These are phyloP conservation scores for Xylariaceae sp. DNA, from an alignment of 2,329 filamentous ascomycete species.

Conservation along the genomic window DNA sequence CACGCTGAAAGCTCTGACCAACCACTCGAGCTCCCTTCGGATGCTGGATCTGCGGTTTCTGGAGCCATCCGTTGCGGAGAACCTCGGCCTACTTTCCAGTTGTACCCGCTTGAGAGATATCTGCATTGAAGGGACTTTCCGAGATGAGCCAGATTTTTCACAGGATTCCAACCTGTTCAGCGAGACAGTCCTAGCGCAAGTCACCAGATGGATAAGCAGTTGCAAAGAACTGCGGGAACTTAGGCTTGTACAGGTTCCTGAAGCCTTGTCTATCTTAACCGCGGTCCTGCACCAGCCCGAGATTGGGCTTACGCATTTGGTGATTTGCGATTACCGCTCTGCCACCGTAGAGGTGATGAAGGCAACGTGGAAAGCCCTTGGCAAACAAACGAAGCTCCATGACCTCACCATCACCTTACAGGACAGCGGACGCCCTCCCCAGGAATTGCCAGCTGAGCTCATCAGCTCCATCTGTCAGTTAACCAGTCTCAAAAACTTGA, in stretches of 20 bases:
- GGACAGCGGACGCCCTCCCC: constrained; percentile 42
- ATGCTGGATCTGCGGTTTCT: constrained; percentile 30
- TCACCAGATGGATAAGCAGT: constrained; percentile 29
- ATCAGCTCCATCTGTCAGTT: constrained; percentile 43
- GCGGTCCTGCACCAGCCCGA: constrained; percentile 22
- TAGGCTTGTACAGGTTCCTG: constrained; percentile 42
- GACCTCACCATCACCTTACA: constrained; percentile 23
- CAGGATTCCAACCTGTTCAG: constrained; percentile 19
- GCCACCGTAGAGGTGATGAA: constrained; percentile 10
- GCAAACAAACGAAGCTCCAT: constrained; percentile 21
- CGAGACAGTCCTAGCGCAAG: constrained; percentile 24
- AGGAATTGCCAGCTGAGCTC: constrained; percentile 28
- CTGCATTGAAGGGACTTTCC: constrained; percentile 32
- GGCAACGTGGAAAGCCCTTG: constrained; percentile 23
- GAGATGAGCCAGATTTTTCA: constrained; percentile 12
- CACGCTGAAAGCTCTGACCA: constrained; percentile 50
- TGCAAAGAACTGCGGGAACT: constrained; percentile 25
- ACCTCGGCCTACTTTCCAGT: constrained; percentile 27
- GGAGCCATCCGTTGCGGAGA: constrained; percentile 23
- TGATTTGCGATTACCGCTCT: constrained; percentile 17
- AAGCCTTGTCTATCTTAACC: constrained; percentile 30
- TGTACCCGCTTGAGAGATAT: constrained; percentile 34
- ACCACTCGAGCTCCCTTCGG: constrained; percentile 33
- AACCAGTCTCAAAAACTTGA: constrained; percentile 46
- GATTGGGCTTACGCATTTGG: constrained; percentile 23